These are phyloP conservation scores for Vanderwaltozyma verrucispora DNA, from an alignment of 805 yeast genomes.

Conservation along the genomic window DNA sequence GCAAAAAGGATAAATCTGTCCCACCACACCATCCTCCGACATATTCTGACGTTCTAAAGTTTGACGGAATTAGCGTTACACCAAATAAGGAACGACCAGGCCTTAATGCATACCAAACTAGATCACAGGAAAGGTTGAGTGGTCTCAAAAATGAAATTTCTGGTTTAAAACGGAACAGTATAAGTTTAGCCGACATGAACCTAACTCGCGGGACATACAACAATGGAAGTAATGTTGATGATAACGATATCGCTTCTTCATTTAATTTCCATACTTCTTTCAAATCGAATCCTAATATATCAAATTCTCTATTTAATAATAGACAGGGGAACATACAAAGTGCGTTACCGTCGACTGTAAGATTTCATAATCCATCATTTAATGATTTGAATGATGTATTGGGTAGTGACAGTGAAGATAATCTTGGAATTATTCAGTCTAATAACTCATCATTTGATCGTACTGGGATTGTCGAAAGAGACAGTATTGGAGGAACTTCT, in stretches of 20 bases:
- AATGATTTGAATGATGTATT: constrained; percentile 21
- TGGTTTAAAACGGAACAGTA: neutral
- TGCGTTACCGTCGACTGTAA: constrained; percentile 21
- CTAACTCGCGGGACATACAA: too few species aligned
- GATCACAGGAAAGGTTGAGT: neutral
- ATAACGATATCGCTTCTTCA: constrained; percentile 11
- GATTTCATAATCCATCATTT: constrained; percentile 16
- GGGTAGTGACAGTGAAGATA: constrained; percentile 2
- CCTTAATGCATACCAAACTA: too few species aligned
- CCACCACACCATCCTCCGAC: constrained; percentile 29
- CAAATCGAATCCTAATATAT: constrained; percentile 19
- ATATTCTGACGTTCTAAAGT: constrained; percentile 23
- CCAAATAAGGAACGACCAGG: neutral
- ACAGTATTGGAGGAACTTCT: neutral
- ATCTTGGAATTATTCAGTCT: constrained; percentile 4
- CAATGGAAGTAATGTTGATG: constrained; percentile 3
- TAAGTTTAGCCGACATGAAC: neutral
- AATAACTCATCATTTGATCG: constrained; percentile 18
- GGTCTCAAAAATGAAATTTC: neutral
- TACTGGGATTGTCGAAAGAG: neutral
- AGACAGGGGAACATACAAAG: constrained; percentile 14
- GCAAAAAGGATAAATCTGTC: neutral
- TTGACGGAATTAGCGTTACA: constrained; percentile 5
- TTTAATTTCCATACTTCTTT: constrained; percentile 6
- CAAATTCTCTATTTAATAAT: constrained; percentile 9